Conservation (phyloP, 352 stramenopile genomes). For the Phytophthora foliorum region DNA sequence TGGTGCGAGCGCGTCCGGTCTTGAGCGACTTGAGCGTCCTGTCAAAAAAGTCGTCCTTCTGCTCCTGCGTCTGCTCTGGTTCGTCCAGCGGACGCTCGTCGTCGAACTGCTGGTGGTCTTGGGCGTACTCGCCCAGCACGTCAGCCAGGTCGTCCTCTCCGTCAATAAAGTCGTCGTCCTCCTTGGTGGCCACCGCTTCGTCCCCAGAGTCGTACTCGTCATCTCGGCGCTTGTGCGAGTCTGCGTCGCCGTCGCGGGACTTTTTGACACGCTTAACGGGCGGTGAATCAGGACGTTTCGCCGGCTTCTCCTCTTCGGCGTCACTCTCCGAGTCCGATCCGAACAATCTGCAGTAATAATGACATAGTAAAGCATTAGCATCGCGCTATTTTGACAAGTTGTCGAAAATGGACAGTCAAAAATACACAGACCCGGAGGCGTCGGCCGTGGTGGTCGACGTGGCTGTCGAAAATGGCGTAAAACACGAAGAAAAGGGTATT, state of each 20-base stretch:
- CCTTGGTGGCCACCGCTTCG: slow-evolving; percentile 74
- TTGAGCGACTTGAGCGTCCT: slow-evolving; percentile 88
- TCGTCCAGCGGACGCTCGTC: slow-evolving; percentile 82
- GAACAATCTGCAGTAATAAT: slow-evolving; percentile 64
- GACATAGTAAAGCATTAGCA: not conserved
- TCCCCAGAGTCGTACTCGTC: slow-evolving; percentile 91
- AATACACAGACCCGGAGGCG: slow-evolving; percentile 62
- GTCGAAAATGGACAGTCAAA: not conserved
- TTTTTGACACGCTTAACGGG: slow-evolving; percentile 67
- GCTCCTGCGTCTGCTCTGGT: slow-evolving; percentile 24
- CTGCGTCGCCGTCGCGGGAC: slow-evolving; percentile 25
- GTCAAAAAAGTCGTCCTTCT: slow-evolving; percentile 85
- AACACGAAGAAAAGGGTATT: slow-evolving; percentile 4
- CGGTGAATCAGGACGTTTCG: slow-evolving; percentile 56
- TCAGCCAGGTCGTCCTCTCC: slow-evolving; percentile 87
- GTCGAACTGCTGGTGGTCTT: slow-evolving; percentile 82
- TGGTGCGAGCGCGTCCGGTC: slow-evolving; percentile 72
- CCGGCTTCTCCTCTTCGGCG: slow-evolving; percentile 60
- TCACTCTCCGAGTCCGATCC: slow-evolving; percentile 91
- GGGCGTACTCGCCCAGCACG: slow-evolving; percentile 83
- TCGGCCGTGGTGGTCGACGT: slow-evolving; percentile 63
- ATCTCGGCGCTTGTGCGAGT: slow-evolving; percentile 21
- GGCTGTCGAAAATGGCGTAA: slow-evolving; percentile 29
- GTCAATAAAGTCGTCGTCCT: slow-evolving; percentile 91
- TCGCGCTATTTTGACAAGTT: not conserved